A percentile compares a stretch with the other conserved stretches of the same genome.
Conservation (phyloP, 805 yeast genomes). For the Sugiyamaella smithiae region DNA sequence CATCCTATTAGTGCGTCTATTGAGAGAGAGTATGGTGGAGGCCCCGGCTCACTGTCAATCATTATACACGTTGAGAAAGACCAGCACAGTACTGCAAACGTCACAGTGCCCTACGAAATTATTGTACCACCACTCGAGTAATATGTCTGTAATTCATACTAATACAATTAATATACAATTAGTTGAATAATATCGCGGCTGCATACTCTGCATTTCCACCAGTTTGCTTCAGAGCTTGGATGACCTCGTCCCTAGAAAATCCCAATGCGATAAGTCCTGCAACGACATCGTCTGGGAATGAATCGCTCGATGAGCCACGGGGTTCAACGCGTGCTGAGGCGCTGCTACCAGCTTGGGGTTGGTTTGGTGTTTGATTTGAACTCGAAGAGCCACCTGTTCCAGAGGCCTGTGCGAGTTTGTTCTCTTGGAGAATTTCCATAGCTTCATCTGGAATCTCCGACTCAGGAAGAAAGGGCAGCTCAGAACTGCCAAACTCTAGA, state of each 20-base stretch:
- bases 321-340: not conserved
- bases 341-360: slow-evolving; percentile 9
- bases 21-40: slow-evolving; percentile 19
- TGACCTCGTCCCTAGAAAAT: slow-evolving; percentile 60
- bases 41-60: slow-evolving; percentile 51
- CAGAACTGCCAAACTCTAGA: slow-evolving; percentile 68
- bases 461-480: slow-evolving; percentile 70
- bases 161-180: not conserved
- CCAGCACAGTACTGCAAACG: slow-evolving; percentile 44
- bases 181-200: slow-evolving; percentile 64
- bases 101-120: slow-evolving; percentile 64
- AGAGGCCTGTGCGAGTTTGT: slow-evolving; percentile 28
- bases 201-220: slow-evolving; percentile 83
- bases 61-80: slow-evolving; percentile 74
- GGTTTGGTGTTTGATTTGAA: not conserved
- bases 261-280: slow-evolving; percentile 64
- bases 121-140: slow-evolving; percentile 51
- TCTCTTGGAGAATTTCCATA: slow-evolving; percentile 24
- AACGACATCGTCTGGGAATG: slow-evolving; percentile 37
- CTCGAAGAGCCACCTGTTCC: slow-evolving; percentile 14
- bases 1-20: slow-evolving; percentile 8
- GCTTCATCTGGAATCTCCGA: slow-evolving; percentile 54
- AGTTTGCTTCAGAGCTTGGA: slow-evolving; percentile 60
- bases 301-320: not conserved
- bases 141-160: not conserved